These are phyloP conservation scores for Epicoccum sorghinum DNA, from an alignment of 2,329 filamentous ascomycete genomes.

Conservation along the genomic window DNA sequence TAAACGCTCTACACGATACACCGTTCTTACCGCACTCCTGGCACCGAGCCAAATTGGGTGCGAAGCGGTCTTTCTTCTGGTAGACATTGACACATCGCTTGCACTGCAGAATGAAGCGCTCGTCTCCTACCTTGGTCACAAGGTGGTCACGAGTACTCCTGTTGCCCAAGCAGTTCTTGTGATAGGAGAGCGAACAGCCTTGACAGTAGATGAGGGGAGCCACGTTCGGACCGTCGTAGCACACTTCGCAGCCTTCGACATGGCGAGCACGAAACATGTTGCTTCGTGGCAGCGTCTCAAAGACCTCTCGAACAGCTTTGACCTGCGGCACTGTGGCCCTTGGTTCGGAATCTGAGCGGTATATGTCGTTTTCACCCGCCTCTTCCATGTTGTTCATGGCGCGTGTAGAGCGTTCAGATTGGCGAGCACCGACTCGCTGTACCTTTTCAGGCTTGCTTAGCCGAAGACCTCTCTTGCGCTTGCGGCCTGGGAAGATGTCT, in stretches of 20 bases:
- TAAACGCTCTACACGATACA: conserved; percentile 74
- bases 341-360: conserved; percentile 52
- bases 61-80: conserved; percentile 69
- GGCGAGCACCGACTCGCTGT: conserved; percentile 42
- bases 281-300: conserved; percentile 65
- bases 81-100: conserved; percentile 77
- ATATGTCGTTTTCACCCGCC: conserved; percentile 64
- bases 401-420: conserved; percentile 55
- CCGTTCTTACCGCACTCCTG: conserved; percentile 71
- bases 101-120: conserved; percentile 87
- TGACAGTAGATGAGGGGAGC: conserved; percentile 85
- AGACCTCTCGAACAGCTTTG: conserved; percentile 72
- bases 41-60: conserved; percentile 75
- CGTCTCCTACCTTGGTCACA: conserved; percentile 80
- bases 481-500: conserved; percentile 48
- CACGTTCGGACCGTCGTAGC: conserved; percentile 64
- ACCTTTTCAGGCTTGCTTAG: conserved; percentile 25
- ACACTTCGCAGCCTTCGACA: conserved; percentile 73
- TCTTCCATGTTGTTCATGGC: conserved; percentile 59
- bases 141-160: conserved; percentile 80
- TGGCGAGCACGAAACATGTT: conserved; percentile 75
- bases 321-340: conserved; percentile 58
- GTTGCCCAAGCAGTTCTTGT: conserved; percentile 80
- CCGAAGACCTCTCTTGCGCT: conserved; percentile 43
- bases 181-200: conserved; percentile 83